Conservation (phyloP, 164 flowering plant species). For the Piper longum region DNA sequence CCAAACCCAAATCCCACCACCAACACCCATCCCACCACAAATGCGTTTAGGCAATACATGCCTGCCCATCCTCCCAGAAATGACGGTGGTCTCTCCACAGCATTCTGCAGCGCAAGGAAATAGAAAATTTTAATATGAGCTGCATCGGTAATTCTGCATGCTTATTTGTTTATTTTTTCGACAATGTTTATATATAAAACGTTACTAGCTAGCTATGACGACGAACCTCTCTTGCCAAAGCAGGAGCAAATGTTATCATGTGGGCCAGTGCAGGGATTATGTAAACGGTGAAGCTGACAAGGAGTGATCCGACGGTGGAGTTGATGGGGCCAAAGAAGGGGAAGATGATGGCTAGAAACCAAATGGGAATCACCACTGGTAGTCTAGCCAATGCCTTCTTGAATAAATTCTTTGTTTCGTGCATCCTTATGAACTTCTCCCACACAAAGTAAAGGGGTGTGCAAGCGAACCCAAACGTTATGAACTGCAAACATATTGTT, state of each 20-base stretch:
- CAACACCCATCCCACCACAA: constrained; percentile 67
- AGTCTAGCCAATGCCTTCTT: constrained; percentile 45
- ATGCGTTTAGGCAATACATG: constrained; percentile 30
- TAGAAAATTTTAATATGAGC: too few species aligned
- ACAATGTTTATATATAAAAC: not conserved
- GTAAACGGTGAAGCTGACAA: constrained; percentile 26
- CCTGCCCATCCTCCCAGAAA: constrained; percentile 67
- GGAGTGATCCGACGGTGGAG: constrained; percentile 24
- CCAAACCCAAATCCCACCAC: constrained; percentile 76
- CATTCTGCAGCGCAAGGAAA: constrained; percentile 30
- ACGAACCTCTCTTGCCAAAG: constrained; percentile 21
- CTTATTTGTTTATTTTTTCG: too few species aligned
- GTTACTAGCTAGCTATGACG: not conserved
- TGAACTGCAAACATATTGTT: constrained; percentile 26
- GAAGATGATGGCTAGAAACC: constrained; percentile 23
- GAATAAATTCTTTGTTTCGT: constrained; percentile 47
- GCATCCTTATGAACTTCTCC: constrained; percentile 70
- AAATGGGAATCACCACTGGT: constrained; percentile 59
- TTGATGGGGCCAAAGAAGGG: constrained; percentile 28
- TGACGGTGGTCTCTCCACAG: constrained; percentile 62
- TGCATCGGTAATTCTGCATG: too few species aligned
- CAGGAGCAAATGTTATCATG: constrained; percentile 19
- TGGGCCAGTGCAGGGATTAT: constrained; percentile 21
- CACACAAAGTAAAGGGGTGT: constrained; percentile 79
- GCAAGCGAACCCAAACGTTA: constrained; percentile 77